Percentiles rank a stretch among this genome's conserved stretches.
Conservation (phyloP, 202 grass and related monocot genomes). For the Panicum virgatum region DNA sequence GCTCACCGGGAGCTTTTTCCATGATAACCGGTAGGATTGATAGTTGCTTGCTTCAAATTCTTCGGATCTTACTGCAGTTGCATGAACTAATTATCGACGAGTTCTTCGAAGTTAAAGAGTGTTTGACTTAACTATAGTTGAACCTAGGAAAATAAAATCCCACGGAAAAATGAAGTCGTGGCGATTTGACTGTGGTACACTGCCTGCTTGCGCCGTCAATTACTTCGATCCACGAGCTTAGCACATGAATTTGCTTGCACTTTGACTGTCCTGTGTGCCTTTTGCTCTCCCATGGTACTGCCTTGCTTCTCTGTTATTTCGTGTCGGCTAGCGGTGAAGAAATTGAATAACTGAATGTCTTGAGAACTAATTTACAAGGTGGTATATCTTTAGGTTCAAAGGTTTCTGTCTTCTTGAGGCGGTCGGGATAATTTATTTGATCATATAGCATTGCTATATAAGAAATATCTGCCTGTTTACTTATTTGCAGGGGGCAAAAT, state of each 20-base stretch:
- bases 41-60: not conserved
- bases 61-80: not conserved
- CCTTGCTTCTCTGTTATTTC: not conserved
- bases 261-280: not conserved
- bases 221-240: not conserved
- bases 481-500: not conserved
- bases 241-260: not conserved
- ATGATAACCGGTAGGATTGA: not conserved
- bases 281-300: conserved; percentile 9
- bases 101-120: not conserved
- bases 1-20: not conserved
- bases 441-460: not conserved
- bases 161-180: not conserved
- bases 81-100: not conserved
- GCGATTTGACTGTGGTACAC: not conserved
- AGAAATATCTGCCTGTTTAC: not conserved
- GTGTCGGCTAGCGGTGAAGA: not conserved
- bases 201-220: not conserved
- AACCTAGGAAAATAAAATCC: not conserved
- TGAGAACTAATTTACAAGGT: not conserved
- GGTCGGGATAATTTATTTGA: too few relatives aligned
- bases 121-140: not conserved
- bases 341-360: not conserved
- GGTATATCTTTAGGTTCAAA: not conserved
- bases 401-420: not conserved